phyloP scores from a whole-genome alignment of 306 rosid species.

The Quercus berberidifolia region DNA sequence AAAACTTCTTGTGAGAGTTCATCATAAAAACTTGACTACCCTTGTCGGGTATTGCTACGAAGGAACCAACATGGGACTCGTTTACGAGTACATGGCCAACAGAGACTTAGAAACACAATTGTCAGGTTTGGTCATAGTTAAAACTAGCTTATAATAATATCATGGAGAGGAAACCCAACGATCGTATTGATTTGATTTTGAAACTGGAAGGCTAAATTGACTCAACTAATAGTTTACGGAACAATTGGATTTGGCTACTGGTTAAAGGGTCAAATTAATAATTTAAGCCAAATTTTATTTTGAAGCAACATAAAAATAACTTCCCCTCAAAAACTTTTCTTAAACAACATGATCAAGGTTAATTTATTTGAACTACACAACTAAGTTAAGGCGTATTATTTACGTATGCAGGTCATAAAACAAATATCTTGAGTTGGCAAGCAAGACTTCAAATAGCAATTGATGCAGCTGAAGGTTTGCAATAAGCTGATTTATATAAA shows the following conservation, averaged over 20 bases:
- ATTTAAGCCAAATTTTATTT: no score
- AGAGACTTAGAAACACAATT: constrained; percentile 32
- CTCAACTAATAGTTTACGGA: no score
- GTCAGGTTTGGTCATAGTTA: constrained; percentile 8
- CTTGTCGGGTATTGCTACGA: constrained; percentile 39
- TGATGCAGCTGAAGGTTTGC: constrained; percentile 42
- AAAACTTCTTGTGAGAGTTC: constrained; percentile 28
- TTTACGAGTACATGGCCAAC: constrained; percentile 36
- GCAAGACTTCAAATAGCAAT: constrained; percentile 44
- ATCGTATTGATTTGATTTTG: no score
- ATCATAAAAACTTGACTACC: constrained; percentile 33
- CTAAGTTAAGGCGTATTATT: neutral
- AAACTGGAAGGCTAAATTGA: no score
- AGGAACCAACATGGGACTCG: constrained; percentile 16
- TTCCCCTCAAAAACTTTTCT: no score
- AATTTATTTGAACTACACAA: no score
- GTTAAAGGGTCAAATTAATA: no score
- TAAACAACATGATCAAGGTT: no score
- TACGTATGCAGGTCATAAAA: constrained; percentile 2
- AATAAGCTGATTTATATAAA: neutral
- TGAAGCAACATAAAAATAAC: no score
- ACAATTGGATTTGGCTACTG: no score
- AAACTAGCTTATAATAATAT: no score
- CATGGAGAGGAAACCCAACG: no score
- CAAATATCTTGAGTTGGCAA: constrained; percentile 38